These are phyloP conservation scores for Oryza brachyantha DNA, from an alignment of 176 grass and related monocot species.

Conservation along the genomic window DNA sequence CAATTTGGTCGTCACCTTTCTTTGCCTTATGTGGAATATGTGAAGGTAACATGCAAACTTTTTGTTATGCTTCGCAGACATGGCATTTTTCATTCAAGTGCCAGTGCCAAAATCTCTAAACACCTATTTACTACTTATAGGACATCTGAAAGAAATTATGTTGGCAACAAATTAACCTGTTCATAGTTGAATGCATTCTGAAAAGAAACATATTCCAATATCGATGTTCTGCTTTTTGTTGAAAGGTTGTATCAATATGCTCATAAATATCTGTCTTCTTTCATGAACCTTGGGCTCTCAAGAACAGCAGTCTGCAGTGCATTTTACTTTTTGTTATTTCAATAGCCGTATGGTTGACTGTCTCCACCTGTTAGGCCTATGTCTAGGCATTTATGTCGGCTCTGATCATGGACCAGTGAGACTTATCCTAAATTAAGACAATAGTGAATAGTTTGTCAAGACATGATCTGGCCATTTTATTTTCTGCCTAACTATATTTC, in stretches of 20 bases:
- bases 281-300: not conserved
- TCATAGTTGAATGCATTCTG: not conserved
- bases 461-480: not conserved
- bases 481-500: not conserved
- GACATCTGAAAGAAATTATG: not conserved
- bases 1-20: slow-evolving; percentile 93
- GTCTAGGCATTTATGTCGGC: not conserved
- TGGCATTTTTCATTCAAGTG: not conserved
- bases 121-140: not conserved
- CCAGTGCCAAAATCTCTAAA: slow-evolving; percentile 5
- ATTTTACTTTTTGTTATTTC: slow-evolving; percentile 6
- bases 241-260: not conserved
- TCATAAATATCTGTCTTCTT: not conserved
- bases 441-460: not conserved
- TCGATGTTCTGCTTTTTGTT: not conserved
- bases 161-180: not conserved
- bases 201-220: not conserved
- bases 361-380: not conserved
- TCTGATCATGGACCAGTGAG: slow-evolving; percentile 24
- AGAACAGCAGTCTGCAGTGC: not conserved
- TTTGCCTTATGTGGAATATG: slow-evolving; percentile 89
- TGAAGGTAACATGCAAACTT: slow-evolving; percentile 63
- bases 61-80: not conserved
- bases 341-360: not conserved
- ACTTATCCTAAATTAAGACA: not conserved